Base-by-base conservation (phyloP, 2,329 filamentous ascomycete species). In the Colletotrichum sp. region DNA sequence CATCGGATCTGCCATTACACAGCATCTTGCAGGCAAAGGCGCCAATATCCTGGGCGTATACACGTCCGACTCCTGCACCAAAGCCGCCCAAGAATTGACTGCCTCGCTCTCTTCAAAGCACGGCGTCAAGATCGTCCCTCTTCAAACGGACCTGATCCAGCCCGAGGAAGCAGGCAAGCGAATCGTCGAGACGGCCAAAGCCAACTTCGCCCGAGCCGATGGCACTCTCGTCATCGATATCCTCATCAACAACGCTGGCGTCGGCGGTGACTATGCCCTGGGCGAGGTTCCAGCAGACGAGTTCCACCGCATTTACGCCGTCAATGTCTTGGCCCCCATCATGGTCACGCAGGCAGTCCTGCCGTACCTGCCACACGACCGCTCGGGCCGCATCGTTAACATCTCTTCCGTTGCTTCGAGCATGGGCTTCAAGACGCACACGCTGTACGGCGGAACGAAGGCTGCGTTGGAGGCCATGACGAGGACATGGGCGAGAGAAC, bases 181-280 rank as follows among this genome's bases (percentile, higher is more conserved):
- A 59, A 88, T 95, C 65, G 84, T 96, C 78, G 85, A 86, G 24
- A 88, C 89, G 0, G 89, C 91, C 7, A 89, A 90, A 79, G 87
- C 91, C 78, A 87, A 92, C 81, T 93, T 94, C 84, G 72, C 88
- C 8, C 82, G 88, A 72, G 87, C 89, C 28, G 86, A 77, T 78
- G 71, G 80, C 65, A 75, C 57, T 10, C 91, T 95, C 82, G 91
- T 93, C 80, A 89, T 98, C 80, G 95, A 98, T 85, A 95, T 98
- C 76, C 87, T 98, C 68, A 88, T 98, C 87, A 97, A 98, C 89
- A 98, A 98, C 83, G 95, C 95, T 32, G 95, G 95, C 68, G 86
- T 92, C 6, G 87, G 59, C 16, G 59, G 59, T 24, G 32, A 63
- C n/a, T 63, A 90, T 28, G 82, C 86, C 30, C 85, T 94, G 24